Percentiles rank a stretch among this genome's conserved stretches.
Evolutionary conservation across 2,329 filamentous ascomycete genomes (phyloP).

Genomic region (Chalaropsis thielavioides): DNA sequence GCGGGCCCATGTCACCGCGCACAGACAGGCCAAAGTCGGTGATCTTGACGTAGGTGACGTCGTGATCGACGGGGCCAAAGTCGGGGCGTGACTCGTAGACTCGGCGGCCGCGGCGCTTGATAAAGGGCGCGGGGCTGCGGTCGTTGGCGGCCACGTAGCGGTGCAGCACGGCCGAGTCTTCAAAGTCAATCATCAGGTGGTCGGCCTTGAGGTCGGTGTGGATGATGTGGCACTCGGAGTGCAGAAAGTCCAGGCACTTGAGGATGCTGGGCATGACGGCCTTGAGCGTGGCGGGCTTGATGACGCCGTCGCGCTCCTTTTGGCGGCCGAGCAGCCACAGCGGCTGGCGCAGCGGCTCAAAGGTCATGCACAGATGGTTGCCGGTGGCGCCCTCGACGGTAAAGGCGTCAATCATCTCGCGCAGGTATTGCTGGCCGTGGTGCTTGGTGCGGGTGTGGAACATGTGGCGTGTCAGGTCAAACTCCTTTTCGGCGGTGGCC

Average conservation of each 20-base stretch:
- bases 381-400: slow-evolving; percentile 22
- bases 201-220: slow-evolving; percentile 34
- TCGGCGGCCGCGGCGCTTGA: slow-evolving; percentile 20
- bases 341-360: slow-evolving; percentile 29
- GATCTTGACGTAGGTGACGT: slow-evolving; percentile 18
- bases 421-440: slow-evolving; percentile 23
- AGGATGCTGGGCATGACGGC: slow-evolving; percentile 25
- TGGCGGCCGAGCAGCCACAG: slow-evolving; percentile 27
- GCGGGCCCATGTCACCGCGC: slow-evolving; percentile 19
- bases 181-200: slow-evolving; percentile 20
- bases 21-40: slow-evolving; percentile 23
- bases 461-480: slow-evolving; percentile 21
- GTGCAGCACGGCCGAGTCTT: slow-evolving; percentile 20
- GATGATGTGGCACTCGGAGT: slow-evolving; percentile 30
- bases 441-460: slow-evolving; percentile 20
- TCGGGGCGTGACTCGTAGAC: slow-evolving; percentile 19
- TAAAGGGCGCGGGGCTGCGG: slow-evolving; percentile 20
- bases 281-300: slow-evolving; percentile 26
- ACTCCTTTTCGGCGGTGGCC: slow-evolving; percentile 21
- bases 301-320: slow-evolving; percentile 27
- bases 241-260: slow-evolving; percentile 29
- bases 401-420: slow-evolving; percentile 25
- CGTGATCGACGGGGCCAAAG: slow-evolving; percentile 21
- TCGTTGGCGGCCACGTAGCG: slow-evolving; percentile 21
- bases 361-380: slow-evolving; percentile 27